Evolutionary conservation across 1,284 basidiomycete genomes (phyloP), one percentile per base, ranked within the genome.

Genomic region (Filobasidium uniguttulatum): DNA sequence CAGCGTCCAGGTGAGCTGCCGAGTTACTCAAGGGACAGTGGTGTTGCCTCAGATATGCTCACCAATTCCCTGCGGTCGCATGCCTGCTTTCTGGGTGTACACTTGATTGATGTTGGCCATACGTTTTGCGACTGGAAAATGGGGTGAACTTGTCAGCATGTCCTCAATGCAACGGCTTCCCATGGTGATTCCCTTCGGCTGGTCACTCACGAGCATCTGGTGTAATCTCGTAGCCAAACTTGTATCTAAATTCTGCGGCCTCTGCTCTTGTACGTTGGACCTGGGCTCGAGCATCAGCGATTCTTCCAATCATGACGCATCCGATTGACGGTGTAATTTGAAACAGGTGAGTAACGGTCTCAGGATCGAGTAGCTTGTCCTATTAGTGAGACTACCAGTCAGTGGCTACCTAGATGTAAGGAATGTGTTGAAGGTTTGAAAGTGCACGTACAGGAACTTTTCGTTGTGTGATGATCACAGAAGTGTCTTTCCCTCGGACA

Each of bases 31-130:
- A n/a, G n/a, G n/a, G n/a, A n/a, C n/a, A n/a, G n/a, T n/a, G n/a
- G n/a, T n/a, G n/a, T n/a, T n/a, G n/a, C n/a, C n/a, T n/a, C n/a
- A n/a, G n/a, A n/a, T n/a, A n/a, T n/a, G 69, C 83, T 59, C 61
- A 91, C 89, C 81, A 55, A 98, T 94, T 43, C 94, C 94, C 26
- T 97, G 74, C 5, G 94, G 94, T 48, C 94, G 79, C 90, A 98
- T 98, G 40, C 81, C 94, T 0, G 94, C 94, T 55, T 87, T 79
- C 71, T 97, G 93, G 0, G 93, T 98, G 71, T 96, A 94, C 1
- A 98, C 93, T 71, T 99, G 94, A 70, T 98, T 98, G 71, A 99
- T 89, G 70, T 97, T 97, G 33, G 94, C 93, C 66, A 99, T 74
- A 45, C 94, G 78, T 62, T 91, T 82, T 30, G 94, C 87, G 37